Evolutionary conservation across 2,329 filamentous ascomycete species (phyloP), one percentile per base, ranked within the genome.

Genomic region (Penicillium sp.): DNA sequence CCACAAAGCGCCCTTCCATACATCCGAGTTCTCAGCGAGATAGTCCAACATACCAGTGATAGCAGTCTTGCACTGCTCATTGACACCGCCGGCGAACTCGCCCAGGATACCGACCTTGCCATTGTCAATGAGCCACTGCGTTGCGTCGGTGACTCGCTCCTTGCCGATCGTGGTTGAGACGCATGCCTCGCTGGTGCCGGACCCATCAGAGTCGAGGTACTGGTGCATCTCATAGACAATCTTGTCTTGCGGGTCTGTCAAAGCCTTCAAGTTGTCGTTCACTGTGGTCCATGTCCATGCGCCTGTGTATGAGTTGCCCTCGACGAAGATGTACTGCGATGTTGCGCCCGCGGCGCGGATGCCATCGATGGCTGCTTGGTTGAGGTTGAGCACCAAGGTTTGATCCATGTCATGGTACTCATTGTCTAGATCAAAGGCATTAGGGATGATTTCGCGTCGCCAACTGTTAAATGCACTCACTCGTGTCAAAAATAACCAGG

Each of bases 371-470:
- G 86, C 87, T 13, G 85, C 86, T 73, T 89, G 87, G 81, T 89
- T 89, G 49, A 89, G 84, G 66, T 83, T 74, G 9, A 85, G 76
- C 17, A 89, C 86, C 10, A 88, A 81, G 1, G 73, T 74, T 73
- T 88, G 85, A 68, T 86, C 84, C 82, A 88, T 86, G 71, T 83
- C 82, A 73, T 89, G 80, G 74, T 86, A 88, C 79, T 89, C 87
- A 75, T 89, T 89, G 82, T 89, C 70, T 79, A 38, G 71, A 26
- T 1, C 6, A 17, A n/a, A 28, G 24, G 17, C 7, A n/a, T 53
- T 26, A 53, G 30, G 22, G 15, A 17, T 8, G 4, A 10, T 26
- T 24, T 26, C 2, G 24, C 17, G n/a, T 26, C 6, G 15, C 3
- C 22, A 17, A 1, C 9, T 22, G 1, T 26, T 10, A 15, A 5